phyloP scores from a whole-genome alignment of 805 yeast species.

The Sungouiella blattae region DNA sequence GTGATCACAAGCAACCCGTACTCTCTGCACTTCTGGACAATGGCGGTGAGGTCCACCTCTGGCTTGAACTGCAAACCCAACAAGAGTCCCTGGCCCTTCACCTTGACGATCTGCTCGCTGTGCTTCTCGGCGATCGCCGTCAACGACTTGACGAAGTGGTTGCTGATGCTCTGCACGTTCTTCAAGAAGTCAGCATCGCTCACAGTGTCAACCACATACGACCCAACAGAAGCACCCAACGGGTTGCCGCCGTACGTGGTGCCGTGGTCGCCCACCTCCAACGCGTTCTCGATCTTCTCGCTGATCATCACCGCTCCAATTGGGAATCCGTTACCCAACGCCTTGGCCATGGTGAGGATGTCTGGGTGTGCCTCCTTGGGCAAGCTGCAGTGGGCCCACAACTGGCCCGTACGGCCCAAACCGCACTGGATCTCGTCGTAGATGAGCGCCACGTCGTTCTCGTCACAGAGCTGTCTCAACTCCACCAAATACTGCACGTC shows the following conservation, averaged over 20 bases:
- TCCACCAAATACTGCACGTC: slow-evolving; percentile 59
- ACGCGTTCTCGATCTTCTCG: slow-evolving; percentile 66
- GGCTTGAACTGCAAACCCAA: slow-evolving; percentile 72
- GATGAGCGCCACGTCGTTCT: slow-evolving; percentile 71
- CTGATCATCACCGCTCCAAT: slow-evolving; percentile 90
- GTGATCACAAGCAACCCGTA: slow-evolving; percentile 81
- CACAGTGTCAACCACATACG: slow-evolving; percentile 68
- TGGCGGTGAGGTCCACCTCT: slow-evolving; percentile 53
- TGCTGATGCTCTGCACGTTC: slow-evolving; percentile 59
- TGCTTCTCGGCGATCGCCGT: slow-evolving; percentile 48
- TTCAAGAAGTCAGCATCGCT: slow-evolving; percentile 57
- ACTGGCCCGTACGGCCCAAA: slow-evolving; percentile 82
- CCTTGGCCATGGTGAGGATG: slow-evolving; percentile 90
- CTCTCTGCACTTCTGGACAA: slow-evolving; percentile 71
- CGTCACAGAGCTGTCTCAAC: slow-evolving; percentile 62
- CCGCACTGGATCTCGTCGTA: slow-evolving; percentile 98
- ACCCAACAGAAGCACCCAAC: slow-evolving; percentile 77
- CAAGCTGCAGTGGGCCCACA: slow-evolving; percentile 86
- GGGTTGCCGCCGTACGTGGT: slow-evolving; percentile 99
- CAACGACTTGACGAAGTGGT: slow-evolving; percentile 50
- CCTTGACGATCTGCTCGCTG: slow-evolving; percentile 59
- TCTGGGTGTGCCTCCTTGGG: slow-evolving; percentile 90
- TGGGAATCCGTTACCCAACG: slow-evolving; percentile 95
- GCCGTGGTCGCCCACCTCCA: slow-evolving; percentile 94
- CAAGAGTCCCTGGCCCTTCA: slow-evolving; percentile 87